These are phyloP conservation scores for Speleostelium caveatum DNA, from an alignment of 78 protist species.

Conservation along the genomic window DNA sequence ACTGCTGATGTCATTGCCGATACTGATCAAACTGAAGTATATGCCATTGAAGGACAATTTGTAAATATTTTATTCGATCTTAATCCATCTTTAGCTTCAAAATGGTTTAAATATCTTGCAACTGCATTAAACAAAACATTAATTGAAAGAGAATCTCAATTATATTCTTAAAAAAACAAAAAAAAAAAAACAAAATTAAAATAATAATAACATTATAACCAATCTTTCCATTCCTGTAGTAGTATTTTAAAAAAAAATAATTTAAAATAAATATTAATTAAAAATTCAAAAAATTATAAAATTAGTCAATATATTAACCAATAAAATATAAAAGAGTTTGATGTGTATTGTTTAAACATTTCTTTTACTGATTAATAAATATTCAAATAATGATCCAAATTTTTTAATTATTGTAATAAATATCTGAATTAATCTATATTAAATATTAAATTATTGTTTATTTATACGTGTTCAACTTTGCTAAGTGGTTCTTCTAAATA, in stretches of 20 bases:
- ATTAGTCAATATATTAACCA: too few relatives aligned
- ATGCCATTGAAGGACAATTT: slow-evolving; percentile 82
- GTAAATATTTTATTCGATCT: slow-evolving; percentile 79
- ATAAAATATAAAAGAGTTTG: too few relatives aligned
- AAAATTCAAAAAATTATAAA: too few relatives aligned
- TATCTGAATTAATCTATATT: too few relatives aligned
- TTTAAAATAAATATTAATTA: too few relatives aligned
- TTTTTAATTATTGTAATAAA: too few relatives aligned
- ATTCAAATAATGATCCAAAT: too few relatives aligned
- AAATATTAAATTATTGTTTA: too few relatives aligned
- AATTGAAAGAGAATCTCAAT: slow-evolving; percentile 74
- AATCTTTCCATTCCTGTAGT: too few relatives aligned
- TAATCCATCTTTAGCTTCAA: slow-evolving; percentile 77
- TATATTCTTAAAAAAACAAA: slow-evolving; percentile 19
- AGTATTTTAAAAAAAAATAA: neutral
- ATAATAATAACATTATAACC: neutral
- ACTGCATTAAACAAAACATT: slow-evolving; percentile 70
- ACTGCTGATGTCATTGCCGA: slow-evolving; percentile 83
- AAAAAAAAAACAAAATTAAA: too few relatives aligned
- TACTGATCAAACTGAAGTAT: slow-evolving; percentile 50
- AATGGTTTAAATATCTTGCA: slow-evolving; percentile 79
- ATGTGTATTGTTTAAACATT: too few relatives aligned
- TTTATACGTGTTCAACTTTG: slow-evolving; percentile 45
- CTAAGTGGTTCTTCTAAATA: slow-evolving; percentile 66
- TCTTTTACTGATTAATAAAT: too few relatives aligned